phyloP scores from a whole-genome alignment of 306 rosid genomes.

The Notholithocarpus densiflorus region DNA sequence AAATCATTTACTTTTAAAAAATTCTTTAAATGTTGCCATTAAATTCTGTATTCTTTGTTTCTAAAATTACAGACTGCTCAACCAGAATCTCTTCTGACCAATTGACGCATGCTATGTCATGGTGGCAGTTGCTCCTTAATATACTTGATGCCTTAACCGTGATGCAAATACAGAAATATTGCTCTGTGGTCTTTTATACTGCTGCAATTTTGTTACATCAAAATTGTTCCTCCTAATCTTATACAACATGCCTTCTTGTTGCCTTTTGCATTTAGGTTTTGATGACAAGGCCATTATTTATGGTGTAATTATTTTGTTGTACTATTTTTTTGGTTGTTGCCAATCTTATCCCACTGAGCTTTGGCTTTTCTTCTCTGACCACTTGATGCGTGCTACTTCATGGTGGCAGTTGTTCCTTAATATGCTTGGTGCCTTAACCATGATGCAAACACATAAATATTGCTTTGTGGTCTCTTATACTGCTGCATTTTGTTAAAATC shows the following conservation, averaged over 20 bases:
- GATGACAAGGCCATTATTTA: background rate
- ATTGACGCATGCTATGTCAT: background rate
- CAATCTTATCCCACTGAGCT: background rate
- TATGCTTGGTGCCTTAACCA: background rate
- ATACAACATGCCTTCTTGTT: background rate
- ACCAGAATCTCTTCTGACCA: background rate
- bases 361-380: background rate
- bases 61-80: background rate
- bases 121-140: background rate
- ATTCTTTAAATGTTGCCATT: background rate
- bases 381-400: background rate
- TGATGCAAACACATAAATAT: background rate
- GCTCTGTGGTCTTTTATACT: background rate
- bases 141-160: background rate
- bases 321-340: slow-evolving; percentile 12
- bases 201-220: background rate
- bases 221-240: background rate
- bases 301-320: background rate
- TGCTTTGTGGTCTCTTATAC: background rate
- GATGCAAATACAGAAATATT: background rate
- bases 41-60: background rate
- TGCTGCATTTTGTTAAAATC: background rate
- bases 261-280: background rate
- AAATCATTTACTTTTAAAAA: too few relatives aligned
- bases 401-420: background rate